Evolutionary conservation across 169 alveolate species (phyloP), one percentile per base, ranked within the genome.

Genomic region (Neospora caninum): DNA sequence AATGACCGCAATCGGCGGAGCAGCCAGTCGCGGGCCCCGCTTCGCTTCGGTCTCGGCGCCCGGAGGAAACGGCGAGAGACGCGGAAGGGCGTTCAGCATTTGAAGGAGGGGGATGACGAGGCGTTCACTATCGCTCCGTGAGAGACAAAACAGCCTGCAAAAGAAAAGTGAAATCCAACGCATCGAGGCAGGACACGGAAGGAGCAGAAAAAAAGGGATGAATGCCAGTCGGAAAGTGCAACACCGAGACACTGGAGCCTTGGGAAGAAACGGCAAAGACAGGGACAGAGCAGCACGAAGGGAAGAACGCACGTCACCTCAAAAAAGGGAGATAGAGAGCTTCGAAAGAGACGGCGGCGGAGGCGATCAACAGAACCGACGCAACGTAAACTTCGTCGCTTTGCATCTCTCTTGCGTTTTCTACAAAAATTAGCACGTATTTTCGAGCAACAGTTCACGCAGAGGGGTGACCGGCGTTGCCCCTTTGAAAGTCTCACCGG

Each of bases 61-160:
- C 31, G 73, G n/a, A 9, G 16, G 4, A 1, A 1, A n/a, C 45
- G 39, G 86, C 20, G 45, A 38, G 45, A 78, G 29, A 2, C 86
- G 86, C 41, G 86, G n/a, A 2, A 78, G 45, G 2, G 86, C 45
- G n/a, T 78, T 78, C 39, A 82, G 64, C 53, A 82, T 16, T 18
- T 42, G 89, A 13, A 82, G 89, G 25, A 82, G 89, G 9, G 89
- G 89, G 39, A 82, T 22, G 38, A 82, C 89, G 1, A 82, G 4
- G 67, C 54, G 89, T 31, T 82, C 69, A 13, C 69, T 67, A 36
- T 82, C 89, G 67, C 89, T 82, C 25, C 89, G 53, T 41, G 89
- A 82, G 67, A 82, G 89, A 18, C 34, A 42, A 25, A 82, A 82
- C 39, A 82, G 64, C 7, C 89, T 82, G 67, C 41, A 9, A 31